These are phyloP conservation scores for Poterioochromonas sp. DNA, from an alignment of 352 stramenopile species.

Conservation along the genomic window DNA sequence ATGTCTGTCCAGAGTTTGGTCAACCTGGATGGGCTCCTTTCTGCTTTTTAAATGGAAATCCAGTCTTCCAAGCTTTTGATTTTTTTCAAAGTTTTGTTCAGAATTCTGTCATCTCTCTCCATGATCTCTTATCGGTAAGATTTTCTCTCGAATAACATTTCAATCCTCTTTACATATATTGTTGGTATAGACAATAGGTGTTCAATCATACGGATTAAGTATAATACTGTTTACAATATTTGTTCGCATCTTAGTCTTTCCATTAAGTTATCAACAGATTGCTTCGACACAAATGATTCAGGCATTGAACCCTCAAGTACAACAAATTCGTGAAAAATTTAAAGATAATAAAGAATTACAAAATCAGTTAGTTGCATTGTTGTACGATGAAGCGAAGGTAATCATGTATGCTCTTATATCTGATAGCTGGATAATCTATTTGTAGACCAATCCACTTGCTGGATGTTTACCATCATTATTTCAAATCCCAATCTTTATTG, in stretches of 20 bases:
- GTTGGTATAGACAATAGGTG: slow-evolving; percentile 36
- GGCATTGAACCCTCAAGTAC: slow-evolving; percentile 46
- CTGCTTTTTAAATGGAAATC: slow-evolving; percentile 31
- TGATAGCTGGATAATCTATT: not conserved
- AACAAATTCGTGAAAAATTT: slow-evolving; percentile 66
- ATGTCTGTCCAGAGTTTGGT: slow-evolving; percentile 22
- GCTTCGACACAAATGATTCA: slow-evolving; percentile 71
- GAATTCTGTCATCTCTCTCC: not conserved
- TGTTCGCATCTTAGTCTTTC: slow-evolving; percentile 65
- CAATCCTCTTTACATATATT: not conserved
- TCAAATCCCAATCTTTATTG: slow-evolving; percentile 76
- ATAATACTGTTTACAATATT: slow-evolving; percentile 69
- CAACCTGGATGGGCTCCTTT: slow-evolving; percentile 30
- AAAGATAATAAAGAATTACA: slow-evolving; percentile 67
- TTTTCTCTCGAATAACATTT: not conserved
- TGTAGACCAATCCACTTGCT: slow-evolving; percentile 64
- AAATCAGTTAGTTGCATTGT: slow-evolving; percentile 47
- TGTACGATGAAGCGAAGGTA: slow-evolving; percentile 55
- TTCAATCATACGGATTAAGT: slow-evolving; percentile 57
- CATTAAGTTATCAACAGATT: slow-evolving; percentile 64
- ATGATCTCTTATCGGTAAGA: slow-evolving; percentile 11
- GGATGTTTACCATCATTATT: slow-evolving; percentile 63
- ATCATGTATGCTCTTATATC: not conserved
- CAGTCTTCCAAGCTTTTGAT: slow-evolving; percentile 29
- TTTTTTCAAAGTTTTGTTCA: slow-evolving; percentile 18